These are phyloP conservation scores for Lichtheimia corymbifera DNA, from an alignment of 371 early-diverging fungal species.

Conservation along the genomic window DNA sequence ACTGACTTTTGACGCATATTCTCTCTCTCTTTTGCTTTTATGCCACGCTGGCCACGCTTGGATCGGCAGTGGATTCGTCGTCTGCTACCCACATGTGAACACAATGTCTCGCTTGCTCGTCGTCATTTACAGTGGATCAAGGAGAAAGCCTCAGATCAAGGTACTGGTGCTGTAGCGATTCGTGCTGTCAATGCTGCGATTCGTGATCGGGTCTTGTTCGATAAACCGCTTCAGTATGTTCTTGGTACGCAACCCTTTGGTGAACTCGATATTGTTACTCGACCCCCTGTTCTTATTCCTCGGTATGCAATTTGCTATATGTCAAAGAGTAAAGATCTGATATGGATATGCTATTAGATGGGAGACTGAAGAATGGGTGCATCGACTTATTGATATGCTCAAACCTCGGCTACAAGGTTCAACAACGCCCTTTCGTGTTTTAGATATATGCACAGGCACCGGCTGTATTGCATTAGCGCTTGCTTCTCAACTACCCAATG, in stretches of 20 bases:
- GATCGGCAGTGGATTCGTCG: slow-evolving; percentile 21
- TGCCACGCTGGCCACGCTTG: slow-evolving; percentile 12
- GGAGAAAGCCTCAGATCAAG: slow-evolving; percentile 22
- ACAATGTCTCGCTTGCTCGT: slow-evolving; percentile 27
- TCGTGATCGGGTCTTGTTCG: slow-evolving; percentile 50
- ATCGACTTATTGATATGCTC: slow-evolving; percentile 48
- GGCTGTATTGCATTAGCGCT: slow-evolving; percentile 87
- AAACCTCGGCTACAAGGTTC: neutral
- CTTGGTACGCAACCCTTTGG: slow-evolving; percentile 85
- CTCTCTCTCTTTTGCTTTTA: neutral
- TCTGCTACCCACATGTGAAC: slow-evolving; percentile 32
- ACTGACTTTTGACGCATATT: too few species aligned
- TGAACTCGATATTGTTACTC: slow-evolving; percentile 69
- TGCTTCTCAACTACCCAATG: slow-evolving; percentile 58
- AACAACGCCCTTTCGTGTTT: slow-evolving; percentile 52
- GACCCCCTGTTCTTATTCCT: slow-evolving; percentile 84
- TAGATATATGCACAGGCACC: slow-evolving; percentile 88
- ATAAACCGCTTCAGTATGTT: slow-evolving; percentile 89
- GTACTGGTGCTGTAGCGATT: neutral
- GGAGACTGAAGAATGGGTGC: slow-evolving; percentile 94
- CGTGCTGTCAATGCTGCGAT: slow-evolving; percentile 32
- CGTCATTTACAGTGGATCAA: slow-evolving; percentile 41
- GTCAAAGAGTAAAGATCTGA: neutral
- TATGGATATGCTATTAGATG: slow-evolving; percentile 47
- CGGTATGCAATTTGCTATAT: slow-evolving; percentile 43